Evolutionary conservation across 495 filamentous ascomycete species (phyloP).

Genomic region (Neohortaea acidophila): DNA sequence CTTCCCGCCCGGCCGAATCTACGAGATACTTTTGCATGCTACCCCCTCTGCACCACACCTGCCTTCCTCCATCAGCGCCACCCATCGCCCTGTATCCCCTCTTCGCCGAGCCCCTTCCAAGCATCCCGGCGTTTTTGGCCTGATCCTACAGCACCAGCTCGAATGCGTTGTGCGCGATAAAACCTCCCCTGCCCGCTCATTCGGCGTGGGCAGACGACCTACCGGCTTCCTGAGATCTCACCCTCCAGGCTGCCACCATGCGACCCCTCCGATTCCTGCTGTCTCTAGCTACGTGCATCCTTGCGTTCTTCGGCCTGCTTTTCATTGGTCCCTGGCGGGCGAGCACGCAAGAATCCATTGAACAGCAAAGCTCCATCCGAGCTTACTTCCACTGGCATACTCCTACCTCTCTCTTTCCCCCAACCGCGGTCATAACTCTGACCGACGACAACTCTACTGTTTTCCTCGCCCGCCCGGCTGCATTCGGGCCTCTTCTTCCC

Average conservation of each 20-base stretch:
- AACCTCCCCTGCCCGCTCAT: background rate
- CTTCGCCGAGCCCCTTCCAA: too few species aligned
- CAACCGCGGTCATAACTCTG: conserved; percentile 85
- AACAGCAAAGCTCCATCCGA: conserved; percentile 25
- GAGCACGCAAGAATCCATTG: conserved; percentile 1
- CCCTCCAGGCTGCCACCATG: conserved; percentile 16
- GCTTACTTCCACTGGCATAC: conserved; percentile 50
- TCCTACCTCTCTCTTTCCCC: conserved; percentile 71
- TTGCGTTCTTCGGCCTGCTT: conserved; percentile 22
- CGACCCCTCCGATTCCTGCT: conserved; percentile 28
- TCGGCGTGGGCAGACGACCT: background rate
- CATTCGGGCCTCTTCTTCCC: conserved; percentile 74
- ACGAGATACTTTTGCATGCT: too few species aligned
- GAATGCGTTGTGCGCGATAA: background rate
- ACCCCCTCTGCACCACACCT: too few species aligned
- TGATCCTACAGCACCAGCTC: background rate
- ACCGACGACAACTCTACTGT: conserved; percentile 97
- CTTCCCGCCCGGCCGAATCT: too few species aligned
- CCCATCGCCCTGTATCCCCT: too few species aligned
- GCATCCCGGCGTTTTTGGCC: too few species aligned
- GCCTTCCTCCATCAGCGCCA: too few species aligned
- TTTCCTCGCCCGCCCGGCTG: conserved; percentile 82
- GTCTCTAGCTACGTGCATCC: conserved; percentile 22
- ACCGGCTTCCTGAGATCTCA: background rate
- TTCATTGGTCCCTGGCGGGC: conserved; percentile 18